These are phyloP conservation scores for Daldinia vernicosa DNA, from an alignment of 495 filamentous ascomycete genomes.

Conservation along the genomic window DNA sequence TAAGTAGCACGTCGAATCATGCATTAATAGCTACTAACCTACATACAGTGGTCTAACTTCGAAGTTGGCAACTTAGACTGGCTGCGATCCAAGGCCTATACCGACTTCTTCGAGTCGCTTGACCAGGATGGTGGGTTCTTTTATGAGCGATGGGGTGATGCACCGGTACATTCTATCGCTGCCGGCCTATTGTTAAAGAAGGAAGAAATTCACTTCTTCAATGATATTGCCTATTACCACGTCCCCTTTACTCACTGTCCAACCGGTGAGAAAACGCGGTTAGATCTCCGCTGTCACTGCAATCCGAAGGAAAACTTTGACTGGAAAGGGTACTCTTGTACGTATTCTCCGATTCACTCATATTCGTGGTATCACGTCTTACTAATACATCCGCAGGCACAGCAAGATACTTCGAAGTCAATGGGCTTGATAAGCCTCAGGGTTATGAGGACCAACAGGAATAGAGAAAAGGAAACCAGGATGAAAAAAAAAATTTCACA, in stretches of 20 bases:
- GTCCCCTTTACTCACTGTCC: constrained; percentile 99
- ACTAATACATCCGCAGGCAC: constrained; percentile 65
- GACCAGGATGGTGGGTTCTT: constrained; percentile 90
- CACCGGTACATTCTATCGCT: constrained; percentile 93
- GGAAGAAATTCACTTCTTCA: constrained; percentile 96
- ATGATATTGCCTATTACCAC: constrained; percentile 98
- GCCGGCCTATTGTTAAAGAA: constrained; percentile 85
- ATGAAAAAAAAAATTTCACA: constrained; percentile 8
- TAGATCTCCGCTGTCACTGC: constrained; percentile 89
- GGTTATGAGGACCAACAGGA: constrained; percentile 79
- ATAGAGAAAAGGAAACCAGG: constrained; percentile 46
- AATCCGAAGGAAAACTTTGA: constrained; percentile 98
- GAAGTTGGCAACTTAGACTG: constrained; percentile 87
- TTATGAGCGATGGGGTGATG: constrained; percentile 93
- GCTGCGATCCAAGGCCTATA: constrained; percentile 80
- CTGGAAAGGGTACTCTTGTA: constrained; percentile 97
- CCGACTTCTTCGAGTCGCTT: constrained; percentile 80
- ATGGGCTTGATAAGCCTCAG: constrained; percentile 78
- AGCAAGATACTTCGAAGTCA: constrained; percentile 81
- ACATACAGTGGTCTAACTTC: constrained; percentile 85
- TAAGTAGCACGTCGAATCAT: constrained; percentile 56
- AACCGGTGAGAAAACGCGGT: constrained; percentile 78
- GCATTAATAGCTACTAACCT: constrained; percentile 31
- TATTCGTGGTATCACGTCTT: neutral
- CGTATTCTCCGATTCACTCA: constrained; percentile 46